Percentiles rank a stretch among this genome's conserved stretches.
Evolutionary conservation across 768 basidiomycete species (phyloP).

Genomic region (Cystofilobasidium ferigula): DNA sequence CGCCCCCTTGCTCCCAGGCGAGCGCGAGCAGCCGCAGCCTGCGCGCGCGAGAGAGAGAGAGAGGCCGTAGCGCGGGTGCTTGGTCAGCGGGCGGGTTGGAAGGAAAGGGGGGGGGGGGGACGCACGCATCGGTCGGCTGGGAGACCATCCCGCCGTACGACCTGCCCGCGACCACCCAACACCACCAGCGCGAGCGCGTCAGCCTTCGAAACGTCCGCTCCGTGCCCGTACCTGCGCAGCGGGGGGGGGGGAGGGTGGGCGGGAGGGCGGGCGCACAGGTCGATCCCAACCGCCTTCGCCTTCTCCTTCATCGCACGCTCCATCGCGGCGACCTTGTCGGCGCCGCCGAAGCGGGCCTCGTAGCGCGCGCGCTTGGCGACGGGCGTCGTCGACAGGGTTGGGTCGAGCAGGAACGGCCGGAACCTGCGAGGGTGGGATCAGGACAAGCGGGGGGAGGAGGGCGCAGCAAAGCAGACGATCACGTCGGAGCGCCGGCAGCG

Average conservation of each 20-base stretch:
- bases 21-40: constrained; percentile 64
- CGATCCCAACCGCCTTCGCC: constrained; percentile 50
- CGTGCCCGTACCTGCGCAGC: no score
- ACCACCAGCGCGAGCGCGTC: neutral
- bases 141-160: constrained; percentile 52
- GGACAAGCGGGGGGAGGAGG: neutral
- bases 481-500: no score
- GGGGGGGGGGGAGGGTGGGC: no score
- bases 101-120: no score
- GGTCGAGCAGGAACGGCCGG: constrained; percentile 45
- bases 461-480: neutral
- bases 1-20: constrained; percentile 54
- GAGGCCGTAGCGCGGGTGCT: no score
- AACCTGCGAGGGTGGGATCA: constrained; percentile 40
- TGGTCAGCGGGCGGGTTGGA: no score
- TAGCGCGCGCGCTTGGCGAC: constrained; percentile 28
- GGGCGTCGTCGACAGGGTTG: constrained; percentile 36
- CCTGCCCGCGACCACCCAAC: constrained; percentile 38
- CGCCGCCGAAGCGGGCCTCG: constrained; percentile 44
- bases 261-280: constrained; percentile 43
- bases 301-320: constrained; percentile 46
- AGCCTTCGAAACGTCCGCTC: no score
- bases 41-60: no score
- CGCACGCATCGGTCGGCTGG: constrained; percentile 55
- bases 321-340: constrained; percentile 43